Base-by-base conservation (phyloP, 768 basidiomycete genomes). In the Sarcodon aspratus region DNA sequence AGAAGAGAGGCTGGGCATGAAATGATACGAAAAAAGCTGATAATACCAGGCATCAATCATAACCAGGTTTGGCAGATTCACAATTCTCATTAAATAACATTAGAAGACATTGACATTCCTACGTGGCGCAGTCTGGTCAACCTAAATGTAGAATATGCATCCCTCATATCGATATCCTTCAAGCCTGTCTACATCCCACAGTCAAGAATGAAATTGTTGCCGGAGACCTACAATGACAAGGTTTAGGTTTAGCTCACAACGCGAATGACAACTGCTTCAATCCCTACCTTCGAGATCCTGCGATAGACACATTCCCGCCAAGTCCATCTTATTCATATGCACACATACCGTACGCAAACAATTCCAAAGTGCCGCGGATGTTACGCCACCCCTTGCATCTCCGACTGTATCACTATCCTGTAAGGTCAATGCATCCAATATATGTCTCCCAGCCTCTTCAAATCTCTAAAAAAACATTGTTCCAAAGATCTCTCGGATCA, bases 391-490 rank as follows among this genome's bases (percentile, higher is more conserved):
- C 43, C 60, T 57, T 7, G 61, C 58, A 32, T 79, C 74, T n/a
- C 58, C 58, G n/a, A 82, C 72, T 8, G 81, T 76, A 56, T 97
- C 94, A 45, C 78, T 79, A 52, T 94, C 88, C 63, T 99, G 96
- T 21, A 97, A 68, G 36, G 85, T 73, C 2, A 99, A 73, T 6
- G 95, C 93, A 59, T 94, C 90, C 8, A 97, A 69, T 43, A 96
- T 82, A 52, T 92, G 82, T 17, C 82, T 80, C 10, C 85, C 86
- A 1, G 89, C 93, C 59, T 96, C 88, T 36, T 85, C 79, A 60
- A 89, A 92, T 45, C 82, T 78, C 87, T 92, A 59, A 17, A 50
- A 36, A 44, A 36, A 46, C 11, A 34, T 51, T 21, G 35, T 13
- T 32, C 55, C 49, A 45, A 48, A 36, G 50, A 53, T 52, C 46